Percentiles rank a stretch among this genome's conserved stretches.
Conservation (phyloP, 2,329 filamentous ascomycete species). For the Microcyclospora tardicrescens region DNA sequence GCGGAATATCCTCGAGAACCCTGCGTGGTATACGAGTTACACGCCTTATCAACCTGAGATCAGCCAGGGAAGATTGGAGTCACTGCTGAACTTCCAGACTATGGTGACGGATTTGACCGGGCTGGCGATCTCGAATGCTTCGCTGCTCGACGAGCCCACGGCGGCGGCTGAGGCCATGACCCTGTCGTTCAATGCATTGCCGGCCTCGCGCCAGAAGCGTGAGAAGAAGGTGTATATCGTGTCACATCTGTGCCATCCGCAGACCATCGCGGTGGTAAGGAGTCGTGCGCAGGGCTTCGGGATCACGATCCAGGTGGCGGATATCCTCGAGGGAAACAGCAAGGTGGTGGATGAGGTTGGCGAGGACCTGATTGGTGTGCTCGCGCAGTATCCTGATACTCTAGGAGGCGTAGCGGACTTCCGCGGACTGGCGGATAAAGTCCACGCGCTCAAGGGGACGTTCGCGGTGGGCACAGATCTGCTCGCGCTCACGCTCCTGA, state of each 20-base stretch:
- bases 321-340: slow-evolving; percentile 54
- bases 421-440: slow-evolving; percentile 56
- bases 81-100: slow-evolving; percentile 89
- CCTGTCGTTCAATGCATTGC: slow-evolving; percentile 65
- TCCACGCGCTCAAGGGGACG: slow-evolving; percentile 65
- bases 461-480: slow-evolving; percentile 85
- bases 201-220: slow-evolving; percentile 58
- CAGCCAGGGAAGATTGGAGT: slow-evolving; percentile 86
- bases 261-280: slow-evolving; percentile 71
- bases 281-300: slow-evolving; percentile 87
- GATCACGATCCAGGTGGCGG: slow-evolving; percentile 60
- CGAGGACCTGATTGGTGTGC: slow-evolving; percentile 71
- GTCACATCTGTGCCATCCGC: slow-evolving; percentile 67
- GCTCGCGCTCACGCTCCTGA: slow-evolving; percentile 72
- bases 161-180: slow-evolving; percentile 95
- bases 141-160: slow-evolving; percentile 79
- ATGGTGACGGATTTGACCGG: slow-evolving; percentile 79
- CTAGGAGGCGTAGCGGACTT: slow-evolving; percentile 69
- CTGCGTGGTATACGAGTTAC: slow-evolving; percentile 96
- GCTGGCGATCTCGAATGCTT: slow-evolving; percentile 79
- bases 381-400: slow-evolving; percentile 92
- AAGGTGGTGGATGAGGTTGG: slow-evolving; percentile 60
- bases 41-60: slow-evolving; percentile 96
- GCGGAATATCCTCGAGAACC: slow-evolving; percentile 82
- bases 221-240: slow-evolving; percentile 72